Evolutionary conservation across 2,329 filamentous ascomycete genomes (phyloP).

Genomic region (Fusarium sp.): DNA sequence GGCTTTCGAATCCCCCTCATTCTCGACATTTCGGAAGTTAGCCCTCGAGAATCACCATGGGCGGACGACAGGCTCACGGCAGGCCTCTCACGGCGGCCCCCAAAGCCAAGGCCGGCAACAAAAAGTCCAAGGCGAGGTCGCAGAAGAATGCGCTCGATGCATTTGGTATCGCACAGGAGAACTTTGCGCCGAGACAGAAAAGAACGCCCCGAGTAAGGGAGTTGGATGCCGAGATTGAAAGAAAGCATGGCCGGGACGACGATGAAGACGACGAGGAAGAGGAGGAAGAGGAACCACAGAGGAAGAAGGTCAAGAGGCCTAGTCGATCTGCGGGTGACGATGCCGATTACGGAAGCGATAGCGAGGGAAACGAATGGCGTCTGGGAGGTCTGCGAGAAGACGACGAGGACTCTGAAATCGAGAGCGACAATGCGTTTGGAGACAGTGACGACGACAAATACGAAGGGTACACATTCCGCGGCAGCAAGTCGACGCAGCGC

Average conservation of each 20-base stretch:
- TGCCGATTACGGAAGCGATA: slow-evolving; percentile 81
- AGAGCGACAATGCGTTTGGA: slow-evolving; percentile 84
- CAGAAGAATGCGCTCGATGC: slow-evolving; percentile 66
- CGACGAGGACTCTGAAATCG: slow-evolving; percentile 72
- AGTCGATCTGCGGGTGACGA: slow-evolving; percentile 57
- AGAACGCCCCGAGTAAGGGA: slow-evolving; percentile 63
- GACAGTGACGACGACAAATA: slow-evolving; percentile 89
- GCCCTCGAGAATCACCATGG: slow-evolving; percentile 55
- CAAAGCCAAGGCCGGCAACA: slow-evolving; percentile 46
- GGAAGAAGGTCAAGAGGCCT: slow-evolving; percentile 57
- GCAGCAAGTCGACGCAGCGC: slow-evolving; percentile 54
- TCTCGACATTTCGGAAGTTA: slow-evolving; percentile 8
- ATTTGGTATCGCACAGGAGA: slow-evolving; percentile 66
- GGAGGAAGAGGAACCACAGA: slow-evolving; percentile 57
- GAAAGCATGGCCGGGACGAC: slow-evolving; percentile 58
- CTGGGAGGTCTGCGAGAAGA: slow-evolving; percentile 70
- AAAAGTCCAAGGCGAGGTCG: slow-evolving; percentile 61
- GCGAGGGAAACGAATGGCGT: slow-evolving; percentile 86
- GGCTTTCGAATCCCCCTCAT: slow-evolving; percentile 35
- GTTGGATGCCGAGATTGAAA: slow-evolving; percentile 59
- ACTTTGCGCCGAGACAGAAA: slow-evolving; percentile 60
- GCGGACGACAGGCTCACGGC: slow-evolving; percentile 69
- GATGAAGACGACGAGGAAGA: slow-evolving; percentile 62
- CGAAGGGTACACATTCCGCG: slow-evolving; percentile 73
- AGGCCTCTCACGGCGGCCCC: slow-evolving; percentile 58